These are phyloP conservation scores for Gastrodia elata DNA, from an alignment of 106 monocot genomes.

Conservation along the genomic window DNA sequence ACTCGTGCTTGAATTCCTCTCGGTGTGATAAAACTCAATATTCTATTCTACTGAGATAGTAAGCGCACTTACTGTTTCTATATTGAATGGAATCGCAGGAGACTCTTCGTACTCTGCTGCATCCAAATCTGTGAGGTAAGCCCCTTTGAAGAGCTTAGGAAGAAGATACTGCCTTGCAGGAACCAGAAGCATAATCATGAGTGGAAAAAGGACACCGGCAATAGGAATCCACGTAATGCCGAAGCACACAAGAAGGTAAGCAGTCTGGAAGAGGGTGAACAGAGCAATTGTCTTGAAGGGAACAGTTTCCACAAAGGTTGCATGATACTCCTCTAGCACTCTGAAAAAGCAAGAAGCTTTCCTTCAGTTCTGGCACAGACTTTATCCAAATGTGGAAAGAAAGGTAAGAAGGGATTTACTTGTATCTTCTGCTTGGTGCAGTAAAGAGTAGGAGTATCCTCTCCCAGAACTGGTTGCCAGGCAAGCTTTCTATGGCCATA, in stretches of 20 bases:
- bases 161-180: conserved; percentile 75
- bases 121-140: conserved; percentile 63
- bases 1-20: too few species aligned
- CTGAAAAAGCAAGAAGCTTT: conserved; percentile 19
- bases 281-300: conserved; percentile 64
- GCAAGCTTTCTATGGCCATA: conserved; percentile 93
- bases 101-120: conserved; percentile 85
- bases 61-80: conserved; percentile 23
- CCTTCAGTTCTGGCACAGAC: neutral
- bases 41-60: too few species aligned
- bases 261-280: conserved; percentile 76
- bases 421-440: conserved; percentile 78
- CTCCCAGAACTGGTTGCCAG: conserved; percentile 95
- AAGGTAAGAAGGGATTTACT: conserved; percentile 24
- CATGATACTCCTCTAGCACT: conserved; percentile 76
- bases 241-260: conserved; percentile 58
- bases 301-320: conserved; percentile 78
- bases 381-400: too few species aligned
- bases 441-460: conserved; percentile 85
- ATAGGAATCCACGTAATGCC: conserved; percentile 83
- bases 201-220: conserved; percentile 74
- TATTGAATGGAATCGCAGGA: conserved; percentile 48
- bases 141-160: conserved; percentile 78
- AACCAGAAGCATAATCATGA: conserved; percentile 86
- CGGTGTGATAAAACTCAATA: too few species aligned